Evolutionary conservation across 1,139 yeast genomes (phyloP).

Genomic region (Pichiaceae sp.): DNA sequence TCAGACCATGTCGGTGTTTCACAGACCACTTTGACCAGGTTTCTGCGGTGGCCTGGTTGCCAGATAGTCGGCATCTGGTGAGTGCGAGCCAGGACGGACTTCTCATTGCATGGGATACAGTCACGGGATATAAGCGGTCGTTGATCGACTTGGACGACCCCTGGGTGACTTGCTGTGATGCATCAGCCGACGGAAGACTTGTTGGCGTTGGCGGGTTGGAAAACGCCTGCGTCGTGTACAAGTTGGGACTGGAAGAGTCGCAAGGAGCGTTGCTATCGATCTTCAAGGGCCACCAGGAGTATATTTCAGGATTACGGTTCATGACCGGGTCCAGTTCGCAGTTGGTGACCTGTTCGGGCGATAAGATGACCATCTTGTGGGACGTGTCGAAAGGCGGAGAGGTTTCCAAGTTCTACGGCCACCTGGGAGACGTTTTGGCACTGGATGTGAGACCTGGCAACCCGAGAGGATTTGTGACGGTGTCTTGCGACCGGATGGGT

Average conservation of each 20-base stretch:
- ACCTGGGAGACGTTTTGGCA: constrained; percentile 71
- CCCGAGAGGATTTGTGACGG: constrained; percentile 44
- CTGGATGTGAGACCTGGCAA: constrained; percentile 28
- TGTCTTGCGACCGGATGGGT: constrained; percentile 69
- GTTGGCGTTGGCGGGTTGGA: constrained; percentile 83
- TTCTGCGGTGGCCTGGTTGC: constrained; percentile 60
- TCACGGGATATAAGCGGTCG: constrained; percentile 61
- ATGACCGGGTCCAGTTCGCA: constrained; percentile 37
- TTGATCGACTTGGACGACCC: constrained; percentile 65
- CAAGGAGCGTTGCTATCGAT: constrained; percentile 34
- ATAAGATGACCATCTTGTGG: constrained; percentile 77
- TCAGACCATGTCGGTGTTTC: constrained; percentile 30
- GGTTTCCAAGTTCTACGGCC: constrained; percentile 57
- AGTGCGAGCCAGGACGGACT: constrained; percentile 87
- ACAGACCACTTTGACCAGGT: constrained; percentile 76
- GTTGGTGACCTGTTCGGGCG: constrained; percentile 75
- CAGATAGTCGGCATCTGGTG: constrained; percentile 48
- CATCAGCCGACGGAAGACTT: constrained; percentile 55
- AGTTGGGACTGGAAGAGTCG: constrained; percentile 10
- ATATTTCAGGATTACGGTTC: constrained; percentile 70
- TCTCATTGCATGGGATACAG: constrained; percentile 76
- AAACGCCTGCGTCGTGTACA: constrained; percentile 67
- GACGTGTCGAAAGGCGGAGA: constrained; percentile 57
- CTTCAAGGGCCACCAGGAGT: constrained; percentile 76
- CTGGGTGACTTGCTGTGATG: constrained; percentile 74